A percentile compares a stretch with the other conserved stretches of the same genome.
Evolutionary conservation across 2,329 filamentous ascomycete genomes (phyloP).

Genomic region (Rhinocladiella similis): DNA sequence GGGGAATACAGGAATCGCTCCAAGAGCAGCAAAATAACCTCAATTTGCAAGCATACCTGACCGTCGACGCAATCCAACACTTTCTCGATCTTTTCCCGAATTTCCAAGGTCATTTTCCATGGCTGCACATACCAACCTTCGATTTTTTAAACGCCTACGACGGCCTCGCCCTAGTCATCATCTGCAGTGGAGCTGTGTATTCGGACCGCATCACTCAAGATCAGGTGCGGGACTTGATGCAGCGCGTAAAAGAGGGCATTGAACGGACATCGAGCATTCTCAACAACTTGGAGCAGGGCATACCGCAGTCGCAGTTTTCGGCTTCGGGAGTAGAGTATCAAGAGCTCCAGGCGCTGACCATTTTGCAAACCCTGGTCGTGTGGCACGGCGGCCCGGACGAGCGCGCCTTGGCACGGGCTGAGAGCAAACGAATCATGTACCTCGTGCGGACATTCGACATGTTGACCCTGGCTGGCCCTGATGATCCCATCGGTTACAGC

Average conservation of each 20-base stretch:
- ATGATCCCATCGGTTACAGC: constrained; percentile 53
- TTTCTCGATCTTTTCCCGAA: constrained; percentile 71
- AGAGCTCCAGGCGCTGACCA: constrained; percentile 65
- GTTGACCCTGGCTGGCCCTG: constrained; percentile 53
- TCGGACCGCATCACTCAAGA: constrained; percentile 61
- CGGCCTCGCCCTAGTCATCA: constrained; percentile 67
- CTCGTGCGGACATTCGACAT: constrained; percentile 61
- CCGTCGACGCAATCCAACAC: constrained; percentile 67
- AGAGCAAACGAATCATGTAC: constrained; percentile 32
- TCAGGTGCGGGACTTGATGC: constrained; percentile 68
- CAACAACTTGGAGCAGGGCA: constrained; percentile 21
- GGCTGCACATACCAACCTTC: constrained; percentile 72
- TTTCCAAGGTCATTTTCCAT: constrained; percentile 72
- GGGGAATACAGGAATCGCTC: constrained; percentile 58
- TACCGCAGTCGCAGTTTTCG: constrained; percentile 42
- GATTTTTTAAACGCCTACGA: constrained; percentile 65
- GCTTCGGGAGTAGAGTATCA: constrained; percentile 42
- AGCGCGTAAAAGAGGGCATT: constrained; percentile 55
- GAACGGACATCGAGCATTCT: constrained; percentile 31
- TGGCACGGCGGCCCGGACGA: constrained; percentile 72
- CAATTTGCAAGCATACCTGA: constrained; percentile 55
- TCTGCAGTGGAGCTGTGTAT: constrained; percentile 74
- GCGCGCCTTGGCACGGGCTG: constrained; percentile 61
- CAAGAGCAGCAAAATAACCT: constrained; percentile 55
- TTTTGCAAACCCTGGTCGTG: constrained; percentile 62